These are phyloP conservation scores for Scytalidium lignicola DNA, from an alignment of 2,329 filamentous ascomycete species.

Conservation along the genomic window DNA sequence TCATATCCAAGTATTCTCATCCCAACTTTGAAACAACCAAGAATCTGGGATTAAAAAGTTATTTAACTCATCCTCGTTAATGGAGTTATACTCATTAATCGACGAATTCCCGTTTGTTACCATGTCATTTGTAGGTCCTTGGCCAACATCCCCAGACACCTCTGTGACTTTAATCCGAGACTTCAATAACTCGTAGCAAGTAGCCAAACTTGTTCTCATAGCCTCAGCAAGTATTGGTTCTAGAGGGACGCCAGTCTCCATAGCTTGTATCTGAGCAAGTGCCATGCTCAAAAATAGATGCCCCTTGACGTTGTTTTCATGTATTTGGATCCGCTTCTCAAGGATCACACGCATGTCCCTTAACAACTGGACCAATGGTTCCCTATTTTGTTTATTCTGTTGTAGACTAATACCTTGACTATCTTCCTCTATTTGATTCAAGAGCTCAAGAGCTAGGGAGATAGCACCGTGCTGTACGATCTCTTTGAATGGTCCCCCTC, in stretches of 20 bases:
- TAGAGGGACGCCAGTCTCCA: constrained; percentile 8
- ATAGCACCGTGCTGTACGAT: constrained; percentile 34
- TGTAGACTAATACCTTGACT: constrained; percentile 24
- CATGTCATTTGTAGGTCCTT: too few species aligned
- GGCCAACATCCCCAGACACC: neutral
- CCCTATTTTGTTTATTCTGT: constrained; percentile 22
- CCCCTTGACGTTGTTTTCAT: constrained; percentile 41
- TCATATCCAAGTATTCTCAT: neutral
- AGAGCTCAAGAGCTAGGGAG: constrained; percentile 41
- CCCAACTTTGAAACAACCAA: neutral
- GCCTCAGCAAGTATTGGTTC: constrained; percentile 12
- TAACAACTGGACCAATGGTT: constrained; percentile 29
- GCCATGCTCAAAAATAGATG: constrained; percentile 36
- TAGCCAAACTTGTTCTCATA: constrained; percentile 11
- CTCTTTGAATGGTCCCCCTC: constrained; percentile 38
- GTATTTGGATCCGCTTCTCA: constrained; percentile 29
- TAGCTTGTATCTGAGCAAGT: constrained; percentile 33
- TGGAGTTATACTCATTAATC: neutral
- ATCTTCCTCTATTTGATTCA: constrained; percentile 40
- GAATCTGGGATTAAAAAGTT: neutral
- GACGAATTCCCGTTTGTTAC: neutral
- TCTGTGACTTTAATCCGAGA: neutral
- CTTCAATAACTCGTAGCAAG: constrained; percentile 14
- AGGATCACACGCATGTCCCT: constrained; percentile 24
- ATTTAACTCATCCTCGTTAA: neutral